Conservation (phyloP, 192 early-diverging fungal species). For the Cladochytrium replicatum region DNA sequence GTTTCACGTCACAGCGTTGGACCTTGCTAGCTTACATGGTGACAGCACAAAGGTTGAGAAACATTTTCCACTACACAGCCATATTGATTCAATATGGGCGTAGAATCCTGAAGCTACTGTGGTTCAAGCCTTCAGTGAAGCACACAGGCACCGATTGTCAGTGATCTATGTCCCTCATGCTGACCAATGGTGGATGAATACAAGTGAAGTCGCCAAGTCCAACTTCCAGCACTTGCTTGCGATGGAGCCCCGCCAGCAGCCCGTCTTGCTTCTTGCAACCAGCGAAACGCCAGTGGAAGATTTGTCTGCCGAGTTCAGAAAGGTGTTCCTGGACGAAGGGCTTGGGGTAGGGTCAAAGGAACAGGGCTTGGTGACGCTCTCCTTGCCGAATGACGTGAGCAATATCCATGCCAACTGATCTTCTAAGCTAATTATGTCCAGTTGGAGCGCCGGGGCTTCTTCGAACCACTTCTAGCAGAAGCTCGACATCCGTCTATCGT, state of each 20-base stretch:
- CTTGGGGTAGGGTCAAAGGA: constrained; percentile 5
- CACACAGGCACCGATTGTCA: constrained; percentile 48
- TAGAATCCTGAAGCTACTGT: constrained; percentile 37
- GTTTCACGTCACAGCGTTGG: constrained; percentile 38
- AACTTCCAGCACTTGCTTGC: constrained; percentile 41
- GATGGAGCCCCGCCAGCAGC: constrained; percentile 33
- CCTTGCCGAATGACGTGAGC: constrained; percentile 7
- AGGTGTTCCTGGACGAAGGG: constrained; percentile 1
- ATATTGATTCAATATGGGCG: background rate
- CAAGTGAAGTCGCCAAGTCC: constrained; percentile 29
- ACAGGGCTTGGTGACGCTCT: constrained; percentile 9
- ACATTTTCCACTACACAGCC: constrained; percentile 8
- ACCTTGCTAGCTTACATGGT: constrained; percentile 10
- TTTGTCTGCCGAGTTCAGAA: constrained; percentile 23
- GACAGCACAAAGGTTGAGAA: background rate
- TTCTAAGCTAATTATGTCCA: background rate
- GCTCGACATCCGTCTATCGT: constrained; percentile 19
- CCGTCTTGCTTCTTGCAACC: constrained; percentile 46
- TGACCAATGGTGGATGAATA: constrained; percentile 37
- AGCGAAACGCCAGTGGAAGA: constrained; percentile 30
- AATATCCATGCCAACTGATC: background rate
- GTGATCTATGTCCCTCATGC: constrained; percentile 48
- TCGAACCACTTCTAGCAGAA: constrained; percentile 22
- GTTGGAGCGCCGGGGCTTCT: constrained; percentile 19
- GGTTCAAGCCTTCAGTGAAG: constrained; percentile 46